Percentiles rank a stretch among this genome's conserved stretches.
Conservation (phyloP, 1,284 basidiomycete species). For the Calocybe gambosa region DNA sequence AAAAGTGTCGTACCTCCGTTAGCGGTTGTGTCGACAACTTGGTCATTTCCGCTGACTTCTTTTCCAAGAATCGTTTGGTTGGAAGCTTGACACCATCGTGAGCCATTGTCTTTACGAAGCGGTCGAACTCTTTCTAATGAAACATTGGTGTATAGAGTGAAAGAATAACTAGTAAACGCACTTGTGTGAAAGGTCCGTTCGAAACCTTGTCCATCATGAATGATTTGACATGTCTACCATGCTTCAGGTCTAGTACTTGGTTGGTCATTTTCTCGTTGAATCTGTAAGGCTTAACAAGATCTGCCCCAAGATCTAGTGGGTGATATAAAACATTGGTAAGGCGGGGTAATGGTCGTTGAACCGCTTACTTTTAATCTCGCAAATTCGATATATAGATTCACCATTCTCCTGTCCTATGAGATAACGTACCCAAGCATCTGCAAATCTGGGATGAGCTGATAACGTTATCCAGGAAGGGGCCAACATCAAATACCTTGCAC, state of each 20-base stretch:
- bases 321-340: conserved; percentile 9
- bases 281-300: conserved; percentile 63
- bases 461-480: conserved; percentile 12
- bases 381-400: conserved; percentile 74
- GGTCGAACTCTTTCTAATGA: conserved; percentile 67
- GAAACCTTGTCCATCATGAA: conserved; percentile 81
- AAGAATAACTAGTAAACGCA: conserved; percentile 29
- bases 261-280: conserved; percentile 61
- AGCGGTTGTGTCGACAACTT: conserved; percentile 54
- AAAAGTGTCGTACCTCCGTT: conserved; percentile 59
- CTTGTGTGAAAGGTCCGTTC: conserved; percentile 56
- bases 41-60: conserved; percentile 56
- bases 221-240: conserved; percentile 53
- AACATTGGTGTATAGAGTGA: conserved; percentile 9
- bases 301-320: conserved; percentile 40
- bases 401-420: conserved; percentile 55
- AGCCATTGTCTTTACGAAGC: conserved; percentile 44
- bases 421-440: conserved; percentile 79
- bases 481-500: conserved; percentile 50
- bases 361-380: conserved; percentile 66
- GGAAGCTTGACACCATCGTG: conserved; percentile 61
- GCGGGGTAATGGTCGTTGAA: conserved; percentile 2
- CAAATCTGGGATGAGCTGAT: not conserved
- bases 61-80: conserved; percentile 56
- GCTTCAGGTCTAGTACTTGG: conserved; percentile 61